Evolutionary conservation across 2,329 filamentous ascomycete genomes (phyloP).

Genomic region (Calonectria fujianensis): DNA sequence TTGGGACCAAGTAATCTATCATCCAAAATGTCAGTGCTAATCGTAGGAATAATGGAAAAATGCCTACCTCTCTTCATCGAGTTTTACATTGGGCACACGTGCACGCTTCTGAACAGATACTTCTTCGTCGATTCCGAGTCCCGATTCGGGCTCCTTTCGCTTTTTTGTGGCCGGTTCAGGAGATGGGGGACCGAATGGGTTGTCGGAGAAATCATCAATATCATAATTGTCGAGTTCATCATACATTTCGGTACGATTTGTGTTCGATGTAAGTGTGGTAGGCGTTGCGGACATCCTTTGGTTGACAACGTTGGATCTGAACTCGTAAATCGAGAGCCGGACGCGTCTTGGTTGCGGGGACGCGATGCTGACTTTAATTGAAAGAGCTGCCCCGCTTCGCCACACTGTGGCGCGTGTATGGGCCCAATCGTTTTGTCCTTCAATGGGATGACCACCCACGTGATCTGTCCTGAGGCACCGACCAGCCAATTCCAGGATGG

Average conservation of each 20-base stretch:
- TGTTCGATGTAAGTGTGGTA: slow-evolving; percentile 48
- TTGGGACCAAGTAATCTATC: slow-evolving; percentile 84
- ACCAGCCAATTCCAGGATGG: slow-evolving; percentile 50
- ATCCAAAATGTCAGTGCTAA: not conserved
- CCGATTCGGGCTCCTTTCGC: slow-evolving; percentile 69
- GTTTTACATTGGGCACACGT: slow-evolving; percentile 83
- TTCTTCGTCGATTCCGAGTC: slow-evolving; percentile 89
- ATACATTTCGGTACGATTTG: slow-evolving; percentile 55
- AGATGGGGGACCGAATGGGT: slow-evolving; percentile 70
- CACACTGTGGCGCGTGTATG: slow-evolving; percentile 1
- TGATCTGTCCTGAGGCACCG: slow-evolving; percentile 59
- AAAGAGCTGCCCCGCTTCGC: slow-evolving; percentile 31
- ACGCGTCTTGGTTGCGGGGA: slow-evolving; percentile 48
- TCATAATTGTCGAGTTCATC: slow-evolving; percentile 87
- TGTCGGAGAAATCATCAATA: slow-evolving; percentile 70
- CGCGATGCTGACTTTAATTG: slow-evolving; percentile 55
- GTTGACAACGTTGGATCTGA: not conserved
- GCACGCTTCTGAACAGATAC: slow-evolving; percentile 87
- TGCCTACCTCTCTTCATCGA: slow-evolving; percentile 84
- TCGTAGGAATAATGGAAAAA: not conserved
- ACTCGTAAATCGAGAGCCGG: not conserved
- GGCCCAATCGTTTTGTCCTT: slow-evolving; percentile 44
- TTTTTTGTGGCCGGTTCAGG: slow-evolving; percentile 66
- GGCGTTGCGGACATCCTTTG: slow-evolving; percentile 48
- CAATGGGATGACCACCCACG: slow-evolving; percentile 56